These are phyloP conservation scores for Meyerozyma guilliermondii DNA, from an alignment of 1,139 yeast species.

Conservation along the genomic window DNA sequence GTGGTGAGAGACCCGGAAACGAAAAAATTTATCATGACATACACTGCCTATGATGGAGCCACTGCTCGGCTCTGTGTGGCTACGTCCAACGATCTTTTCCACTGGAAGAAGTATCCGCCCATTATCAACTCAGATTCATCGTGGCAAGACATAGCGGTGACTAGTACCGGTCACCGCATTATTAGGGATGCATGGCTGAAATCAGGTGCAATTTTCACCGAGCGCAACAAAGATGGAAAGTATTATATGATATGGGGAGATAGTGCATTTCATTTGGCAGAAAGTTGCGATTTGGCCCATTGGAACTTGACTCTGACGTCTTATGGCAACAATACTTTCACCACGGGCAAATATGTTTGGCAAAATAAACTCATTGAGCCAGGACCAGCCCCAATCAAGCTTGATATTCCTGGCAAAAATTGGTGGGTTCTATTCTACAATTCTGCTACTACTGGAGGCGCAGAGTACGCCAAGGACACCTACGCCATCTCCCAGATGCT, in stretches of 20 bases:
- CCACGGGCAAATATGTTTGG: slow-evolving; percentile 26
- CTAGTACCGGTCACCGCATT: slow-evolving; percentile 17
- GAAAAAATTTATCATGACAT: slow-evolving; percentile 35
- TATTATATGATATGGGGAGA: slow-evolving; percentile 48
- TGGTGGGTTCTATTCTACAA: slow-evolving; percentile 39
- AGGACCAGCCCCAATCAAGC: slow-evolving; percentile 41
- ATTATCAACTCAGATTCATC: slow-evolving; percentile 20
- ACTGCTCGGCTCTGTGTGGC: slow-evolving; percentile 42
- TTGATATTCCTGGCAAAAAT: slow-evolving; percentile 20
- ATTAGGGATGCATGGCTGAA: slow-evolving; percentile 39
- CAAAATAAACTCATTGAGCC: slow-evolving; percentile 39
- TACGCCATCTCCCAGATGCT: slow-evolving; percentile 40
- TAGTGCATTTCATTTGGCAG: slow-evolving; percentile 34
- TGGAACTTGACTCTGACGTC: slow-evolving; percentile 27
- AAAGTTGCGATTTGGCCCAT: slow-evolving; percentile 27
- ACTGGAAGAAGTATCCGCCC: slow-evolving; percentile 39
- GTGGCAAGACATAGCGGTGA: slow-evolving; percentile 33
- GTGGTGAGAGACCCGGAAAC: slow-evolving; percentile 34
- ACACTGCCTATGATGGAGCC: slow-evolving; percentile 36
- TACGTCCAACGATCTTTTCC: slow-evolving; percentile 32
- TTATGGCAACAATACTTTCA: slow-evolving; percentile 20
- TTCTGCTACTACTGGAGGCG: slow-evolving; percentile 36
- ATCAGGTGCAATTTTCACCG: slow-evolving; percentile 40
- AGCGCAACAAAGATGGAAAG: slow-evolving; percentile 27
- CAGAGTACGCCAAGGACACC: slow-evolving; percentile 24